phyloP scores from a whole-genome alignment of 805 yeast species.

The Candida ipomoeae region DNA sequence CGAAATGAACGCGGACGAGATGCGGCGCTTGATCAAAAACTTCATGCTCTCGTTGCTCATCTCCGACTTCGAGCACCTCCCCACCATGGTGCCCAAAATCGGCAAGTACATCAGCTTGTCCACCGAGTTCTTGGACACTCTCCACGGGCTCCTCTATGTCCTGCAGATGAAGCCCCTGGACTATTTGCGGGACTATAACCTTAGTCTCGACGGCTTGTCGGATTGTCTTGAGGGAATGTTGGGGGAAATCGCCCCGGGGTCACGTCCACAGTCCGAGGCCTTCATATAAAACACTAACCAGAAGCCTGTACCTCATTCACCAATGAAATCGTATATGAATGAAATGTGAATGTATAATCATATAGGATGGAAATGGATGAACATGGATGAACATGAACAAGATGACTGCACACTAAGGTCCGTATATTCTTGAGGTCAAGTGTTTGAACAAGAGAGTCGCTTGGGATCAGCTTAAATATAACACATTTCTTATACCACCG shows the following conservation, averaged over 20 bases:
- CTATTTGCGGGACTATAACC: constrained; percentile 20
- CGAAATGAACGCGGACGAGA: constrained; percentile 22
- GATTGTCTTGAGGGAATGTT: constrained; percentile 29
- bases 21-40: constrained; percentile 30
- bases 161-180: constrained; percentile 24
- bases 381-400: too few relatives aligned
- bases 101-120: constrained; percentile 26
- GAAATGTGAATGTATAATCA: too few relatives aligned
- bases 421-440: too few relatives aligned
- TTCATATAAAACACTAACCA: too few relatives aligned
- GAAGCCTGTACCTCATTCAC: too few relatives aligned
- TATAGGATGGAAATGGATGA: too few relatives aligned
- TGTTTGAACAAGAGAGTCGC: too few relatives aligned
- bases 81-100: constrained; percentile 23
- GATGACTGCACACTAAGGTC: too few relatives aligned
- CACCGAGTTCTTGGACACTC: constrained; percentile 27
- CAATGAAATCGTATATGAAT: too few relatives aligned
- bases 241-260: neutral
- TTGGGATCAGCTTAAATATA: too few relatives aligned
- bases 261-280: too few relatives aligned
- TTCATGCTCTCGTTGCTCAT: constrained; percentile 32
- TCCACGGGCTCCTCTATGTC: constrained; percentile 28
- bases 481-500: too few relatives aligned
- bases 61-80: constrained; percentile 27
- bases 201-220: constrained; percentile 15